Conservation (phyloP, 2,329 filamentous ascomycete genomes). For the Phialophora tarda region DNA sequence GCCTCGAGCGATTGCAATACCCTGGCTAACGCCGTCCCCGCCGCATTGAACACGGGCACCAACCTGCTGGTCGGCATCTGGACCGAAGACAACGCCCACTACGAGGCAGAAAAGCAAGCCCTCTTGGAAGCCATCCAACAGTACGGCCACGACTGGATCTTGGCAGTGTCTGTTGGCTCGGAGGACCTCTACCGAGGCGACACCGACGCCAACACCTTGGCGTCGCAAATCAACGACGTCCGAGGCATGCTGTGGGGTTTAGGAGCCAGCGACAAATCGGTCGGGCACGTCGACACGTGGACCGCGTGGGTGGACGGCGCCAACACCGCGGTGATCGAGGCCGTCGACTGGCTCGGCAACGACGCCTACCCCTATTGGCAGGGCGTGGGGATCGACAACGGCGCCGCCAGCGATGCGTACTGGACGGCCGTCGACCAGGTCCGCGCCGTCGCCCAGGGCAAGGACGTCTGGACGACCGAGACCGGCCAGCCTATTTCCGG, state of each 20-base stretch:
- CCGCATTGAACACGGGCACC: conserved; percentile 66
- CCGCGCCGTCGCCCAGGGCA: conserved; percentile 59
- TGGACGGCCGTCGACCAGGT: conserved; percentile 47
- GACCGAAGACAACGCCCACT: conserved; percentile 57
- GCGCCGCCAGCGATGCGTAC: conserved; percentile 58
- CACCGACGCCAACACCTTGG: conserved; percentile 49
- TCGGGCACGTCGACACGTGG: conserved; percentile 74
- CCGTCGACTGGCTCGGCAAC: conserved; percentile 68
- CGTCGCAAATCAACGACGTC: conserved; percentile 57
- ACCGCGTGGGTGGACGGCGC: conserved; percentile 65
- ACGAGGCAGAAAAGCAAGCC: conserved; percentile 65
- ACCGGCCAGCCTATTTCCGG: conserved; percentile 85
- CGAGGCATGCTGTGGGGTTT: conserved; percentile 58
- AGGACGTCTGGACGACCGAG: conserved; percentile 84
- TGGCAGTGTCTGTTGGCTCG: conserved; percentile 69
- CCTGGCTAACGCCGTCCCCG: conserved; percentile 57
- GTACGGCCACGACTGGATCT: conserved; percentile 64
- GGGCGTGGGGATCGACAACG: conserved; percentile 61
- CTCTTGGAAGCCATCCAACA: conserved; percentile 62
- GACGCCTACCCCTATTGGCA: conserved; percentile 73
- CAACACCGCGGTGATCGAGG: conserved; percentile 66
- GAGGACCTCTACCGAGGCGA: conserved; percentile 70
- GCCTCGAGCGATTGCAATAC: conserved; percentile 54
- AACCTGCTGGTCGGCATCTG: conserved; percentile 70
- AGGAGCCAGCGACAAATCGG: conserved; percentile 55